Evolutionary conservation across 192 early-diverging fungal species (phyloP).

Genomic region (Coemansia sp.): DNA sequence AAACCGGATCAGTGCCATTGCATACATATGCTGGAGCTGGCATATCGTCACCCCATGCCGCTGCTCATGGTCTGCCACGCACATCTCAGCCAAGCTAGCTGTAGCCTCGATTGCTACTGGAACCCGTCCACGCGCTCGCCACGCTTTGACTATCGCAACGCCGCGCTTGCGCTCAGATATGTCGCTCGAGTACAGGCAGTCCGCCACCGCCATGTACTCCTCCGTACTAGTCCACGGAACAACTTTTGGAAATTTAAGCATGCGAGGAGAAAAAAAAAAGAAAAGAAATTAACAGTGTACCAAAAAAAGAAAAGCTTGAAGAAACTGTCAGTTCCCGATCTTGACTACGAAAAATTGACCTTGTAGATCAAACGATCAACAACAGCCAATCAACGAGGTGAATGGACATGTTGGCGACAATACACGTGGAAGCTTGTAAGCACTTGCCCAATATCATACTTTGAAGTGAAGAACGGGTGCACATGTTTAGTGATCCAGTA

Average conservation of each 20-base stretch:
- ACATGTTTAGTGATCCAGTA: no score
- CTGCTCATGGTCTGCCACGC: slow-evolving; percentile 30
- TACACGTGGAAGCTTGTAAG: no score
- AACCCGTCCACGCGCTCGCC: slow-evolving; percentile 43
- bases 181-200: slow-evolving; percentile 42
- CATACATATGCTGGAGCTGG: slow-evolving; percentile 43
- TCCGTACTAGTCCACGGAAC: slow-evolving; percentile 55
- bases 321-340: neutral
- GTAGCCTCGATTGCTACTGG: slow-evolving; percentile 53
- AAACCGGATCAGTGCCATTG: slow-evolving; percentile 58
- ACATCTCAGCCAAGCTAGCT: slow-evolving; percentile 44
- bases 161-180: slow-evolving; percentile 34
- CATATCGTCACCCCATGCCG: slow-evolving; percentile 18
- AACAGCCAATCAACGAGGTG: neutral
- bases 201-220: slow-evolving; percentile 44
- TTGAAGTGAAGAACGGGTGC: no score
- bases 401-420: no score
- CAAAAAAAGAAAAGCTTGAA: neutral
- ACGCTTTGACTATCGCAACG: slow-evolving; percentile 52
- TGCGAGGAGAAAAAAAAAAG: slow-evolving; percentile 3
- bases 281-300: slow-evolving; percentile 3
- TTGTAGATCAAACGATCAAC: neutral
- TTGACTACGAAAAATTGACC: neutral
- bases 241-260: slow-evolving; percentile 38
- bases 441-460: no score